Evolutionary conservation across 371 early-diverging fungal species (phyloP), one percentile per base, ranked within the genome.

Genomic region (Zancudomyces culisetae): DNA sequence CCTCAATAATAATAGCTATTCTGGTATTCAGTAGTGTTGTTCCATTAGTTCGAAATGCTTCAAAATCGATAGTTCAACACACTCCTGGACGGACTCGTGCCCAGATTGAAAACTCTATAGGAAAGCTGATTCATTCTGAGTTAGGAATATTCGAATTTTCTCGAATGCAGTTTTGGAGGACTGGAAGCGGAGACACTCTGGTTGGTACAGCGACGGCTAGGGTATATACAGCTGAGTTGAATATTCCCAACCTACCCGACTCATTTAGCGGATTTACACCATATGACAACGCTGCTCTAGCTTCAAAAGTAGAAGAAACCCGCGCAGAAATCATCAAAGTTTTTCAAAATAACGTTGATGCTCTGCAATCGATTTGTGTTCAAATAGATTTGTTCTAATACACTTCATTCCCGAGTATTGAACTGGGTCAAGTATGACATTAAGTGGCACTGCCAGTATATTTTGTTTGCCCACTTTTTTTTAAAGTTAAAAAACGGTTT

Each of bases 1-100:
- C 90, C n/a, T 90, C 91, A 12, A 73, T 96, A 30, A 76, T 90
- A 48, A 92, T 96, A 55, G 87, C 91, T 0, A 61, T 77, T 10
- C 64, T 96, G 29, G 93, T 90, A 27, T 81, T 93, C 54, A 60
- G 78, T 50, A 80, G 80, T 22, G 87, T 87, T 2, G 75, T 87
- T 49, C 93, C 96, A 0, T 71, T 95, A 24, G 80, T 95, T 43
- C 70, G 70, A 41, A 70, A 76, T 29, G 24, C 48, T 3, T 27
- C 29, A 20, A 48, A 48, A n/a, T 18, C 48, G 3, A 48, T 48
- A 27, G 24, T 48, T 3, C 26, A 18, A 4, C n/a, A 20, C n/a
- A 4, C 26, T n/a, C 27, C 48, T 8, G 18, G 2, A 26, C n/a
- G 26, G 8, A 24, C n/a, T 4, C 27, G n/a, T 10, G 26, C n/a